Evolutionary conservation across 495 filamentous ascomycete species (phyloP), one percentile per base, ranked within the genome.

Genomic region (Xylaria cubensis): DNA sequence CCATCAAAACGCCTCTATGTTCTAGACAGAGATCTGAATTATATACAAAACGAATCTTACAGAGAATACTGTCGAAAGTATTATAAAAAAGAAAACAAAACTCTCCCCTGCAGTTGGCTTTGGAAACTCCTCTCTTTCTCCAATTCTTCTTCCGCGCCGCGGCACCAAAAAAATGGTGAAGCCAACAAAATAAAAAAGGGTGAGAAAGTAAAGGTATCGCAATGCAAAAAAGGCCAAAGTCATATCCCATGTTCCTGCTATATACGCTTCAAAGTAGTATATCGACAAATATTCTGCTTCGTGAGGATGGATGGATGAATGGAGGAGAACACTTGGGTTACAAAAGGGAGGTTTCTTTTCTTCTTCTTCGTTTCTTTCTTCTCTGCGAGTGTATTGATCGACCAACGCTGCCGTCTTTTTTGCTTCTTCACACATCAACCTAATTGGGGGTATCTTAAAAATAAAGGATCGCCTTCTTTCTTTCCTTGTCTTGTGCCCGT

Each of bases 1-100:
- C 48, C 41, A 51, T 12, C 26, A 53, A 67, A 66, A 67, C 64
- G 64, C 64, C 64, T 67, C 64, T 67, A 67, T 67, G 64, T 36
- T 51, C 64, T 67, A 51, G 64, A 67, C 64, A 67, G 42, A 51
- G 46, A 51, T 67, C 46, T 24, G 32, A 51, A 36, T 36, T 67
- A 67, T 67, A 67, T 67, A 67, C 64, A 67, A 51, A 67, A 67
- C 19, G 46, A 21, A 51, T 67, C 46, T 36, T 53, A 67, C 29
- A 67, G 46, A 67, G 29, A 53, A 53, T 8, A 21, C 1, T 12
- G 10, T 36, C 46, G 64, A 51, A 53, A 67, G 26, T 32, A 53
- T 13, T 7, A 15, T 29, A 53, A 51, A 34, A 50, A 21, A 51
- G 41, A 19, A 39, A 39, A 39, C 34, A 4, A 7, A 36, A 4